phyloP scores from a whole-genome alignment of 257 asterid genomes.

The Eustoma russellianum region DNA sequence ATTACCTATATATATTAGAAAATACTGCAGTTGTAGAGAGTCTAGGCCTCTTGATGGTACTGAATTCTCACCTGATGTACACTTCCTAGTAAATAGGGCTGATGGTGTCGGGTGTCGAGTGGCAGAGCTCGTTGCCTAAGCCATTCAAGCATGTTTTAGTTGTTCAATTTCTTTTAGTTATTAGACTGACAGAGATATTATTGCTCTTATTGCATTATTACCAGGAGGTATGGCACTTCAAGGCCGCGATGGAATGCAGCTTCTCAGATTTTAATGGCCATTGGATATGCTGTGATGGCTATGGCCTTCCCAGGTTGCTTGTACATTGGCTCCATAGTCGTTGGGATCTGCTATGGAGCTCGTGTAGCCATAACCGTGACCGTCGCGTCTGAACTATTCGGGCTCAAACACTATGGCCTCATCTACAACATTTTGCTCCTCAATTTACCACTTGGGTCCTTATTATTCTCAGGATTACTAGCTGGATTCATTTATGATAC shows the following conservation, averaged over 20 bases:
- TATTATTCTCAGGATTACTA: constrained; percentile 43
- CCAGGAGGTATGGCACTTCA: constrained; percentile 34
- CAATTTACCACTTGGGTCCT: constrained; percentile 38
- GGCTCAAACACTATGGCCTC: constrained; percentile 33
- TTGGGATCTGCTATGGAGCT: constrained; percentile 37
- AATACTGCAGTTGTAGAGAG: too few relatives aligned
- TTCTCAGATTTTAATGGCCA: constrained; percentile 36
- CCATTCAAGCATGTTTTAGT: too few relatives aligned
- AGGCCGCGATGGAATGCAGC: constrained; percentile 41
- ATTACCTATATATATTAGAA: too few relatives aligned
- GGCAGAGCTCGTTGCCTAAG: too few relatives aligned
- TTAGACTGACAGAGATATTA: too few relatives aligned
- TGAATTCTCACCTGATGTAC: too few relatives aligned
- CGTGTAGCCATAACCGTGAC: constrained; percentile 39
- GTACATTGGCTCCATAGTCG: constrained; percentile 31
- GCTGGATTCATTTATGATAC: constrained; percentile 32
- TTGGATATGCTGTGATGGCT: constrained; percentile 28
- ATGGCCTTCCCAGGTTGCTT: constrained; percentile 43
- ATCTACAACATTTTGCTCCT: constrained; percentile 34
- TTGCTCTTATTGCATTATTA: not conserved
- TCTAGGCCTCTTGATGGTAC: too few relatives aligned
- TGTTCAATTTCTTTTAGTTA: too few relatives aligned
- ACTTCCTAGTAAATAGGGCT: too few relatives aligned
- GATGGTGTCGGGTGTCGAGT: too few relatives aligned
- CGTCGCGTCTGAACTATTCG: constrained; percentile 38